These are phyloP conservation scores for Podospora sp. DNA, from an alignment of 495 filamentous ascomycete genomes.

Conservation along the genomic window DNA sequence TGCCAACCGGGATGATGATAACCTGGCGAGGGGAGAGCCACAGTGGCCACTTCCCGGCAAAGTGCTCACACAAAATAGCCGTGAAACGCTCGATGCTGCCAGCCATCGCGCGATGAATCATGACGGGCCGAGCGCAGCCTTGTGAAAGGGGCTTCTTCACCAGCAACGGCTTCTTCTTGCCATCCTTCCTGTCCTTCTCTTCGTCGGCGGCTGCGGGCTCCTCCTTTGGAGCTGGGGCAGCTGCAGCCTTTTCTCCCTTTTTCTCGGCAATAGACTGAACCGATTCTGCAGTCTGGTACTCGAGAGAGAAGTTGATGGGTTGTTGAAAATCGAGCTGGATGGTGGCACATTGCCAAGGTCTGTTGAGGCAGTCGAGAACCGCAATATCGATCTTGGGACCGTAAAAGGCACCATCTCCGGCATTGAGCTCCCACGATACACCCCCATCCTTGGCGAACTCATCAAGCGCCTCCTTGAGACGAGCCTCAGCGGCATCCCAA, in stretches of 20 bases:
- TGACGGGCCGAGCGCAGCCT: conserved; percentile 88
- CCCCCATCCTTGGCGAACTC: conserved; percentile 67
- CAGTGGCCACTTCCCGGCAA: conserved; percentile 97
- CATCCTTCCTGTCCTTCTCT: conserved; percentile 38
- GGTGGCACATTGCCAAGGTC: conserved; percentile 81
- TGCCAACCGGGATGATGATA: conserved; percentile 89
- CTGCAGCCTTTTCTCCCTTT: conserved; percentile 29
- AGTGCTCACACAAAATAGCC: conserved; percentile 91
- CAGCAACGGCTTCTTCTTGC: conserved; percentile 39
- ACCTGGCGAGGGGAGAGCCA: conserved; percentile 95
- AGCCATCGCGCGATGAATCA: conserved; percentile 95
- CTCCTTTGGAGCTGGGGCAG: conserved; percentile 33
- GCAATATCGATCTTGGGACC: conserved; percentile 90
- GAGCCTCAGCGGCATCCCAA: conserved; percentile 84
- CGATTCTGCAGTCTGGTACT: conserved; percentile 58
- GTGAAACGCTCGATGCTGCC: conserved; percentile 95
- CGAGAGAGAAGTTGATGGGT: conserved; percentile 60
- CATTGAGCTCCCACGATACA: conserved; percentile 82
- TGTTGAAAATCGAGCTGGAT: conserved; percentile 98
- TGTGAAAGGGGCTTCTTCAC: conserved; percentile 56
- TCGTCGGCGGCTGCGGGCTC: conserved; percentile 30
- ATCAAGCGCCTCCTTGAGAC: conserved; percentile 74
- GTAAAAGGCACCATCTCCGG: conserved; percentile 96
- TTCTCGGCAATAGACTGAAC: conserved; percentile 38
- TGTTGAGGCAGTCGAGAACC: conserved; percentile 41